Percentiles rank a stretch among this genome's conserved stretches.
Conservation (phyloP, 768 basidiomycete genomes). For the Cystofilobasidium ferigula region DNA sequence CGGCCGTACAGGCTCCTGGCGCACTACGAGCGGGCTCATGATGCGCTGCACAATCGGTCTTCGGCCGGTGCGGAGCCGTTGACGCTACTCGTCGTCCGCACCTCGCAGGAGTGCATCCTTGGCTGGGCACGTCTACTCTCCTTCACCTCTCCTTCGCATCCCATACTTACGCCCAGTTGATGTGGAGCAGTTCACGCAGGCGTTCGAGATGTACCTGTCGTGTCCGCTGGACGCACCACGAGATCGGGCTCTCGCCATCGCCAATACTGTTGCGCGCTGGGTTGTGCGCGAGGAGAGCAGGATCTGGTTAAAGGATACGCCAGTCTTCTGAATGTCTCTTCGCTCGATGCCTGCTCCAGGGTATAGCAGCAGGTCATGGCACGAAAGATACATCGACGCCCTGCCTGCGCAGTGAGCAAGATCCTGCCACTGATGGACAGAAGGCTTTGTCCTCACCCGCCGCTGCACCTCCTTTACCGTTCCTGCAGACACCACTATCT, state of each 20-base stretch:
- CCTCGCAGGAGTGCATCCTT: slow-evolving; percentile 75
- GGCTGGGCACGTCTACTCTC: slow-evolving; percentile 79
- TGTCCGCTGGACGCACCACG: slow-evolving; percentile 76
- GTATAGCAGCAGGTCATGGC: too few relatives aligned
- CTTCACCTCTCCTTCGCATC: background rate
- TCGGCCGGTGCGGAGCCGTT: slow-evolving; percentile 60
- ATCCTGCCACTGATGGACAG: too few relatives aligned
- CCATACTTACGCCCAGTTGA: background rate
- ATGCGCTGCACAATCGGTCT: slow-evolving; percentile 80
- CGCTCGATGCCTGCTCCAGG: too few relatives aligned
- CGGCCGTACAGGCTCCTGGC: slow-evolving; percentile 55
- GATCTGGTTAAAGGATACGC: slow-evolving; percentile 77
- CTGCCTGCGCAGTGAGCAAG: too few relatives aligned
- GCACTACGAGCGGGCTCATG: slow-evolving; percentile 76
- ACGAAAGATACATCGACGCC: too few relatives aligned
- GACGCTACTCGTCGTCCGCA: slow-evolving; percentile 76
- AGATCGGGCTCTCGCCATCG: slow-evolving; percentile 72
- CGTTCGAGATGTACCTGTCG: slow-evolving; percentile 80
- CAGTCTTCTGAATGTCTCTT: slow-evolving; percentile 73
- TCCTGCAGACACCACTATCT: too few relatives aligned
- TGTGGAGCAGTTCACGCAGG: slow-evolving; percentile 64
- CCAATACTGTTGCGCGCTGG: slow-evolving; percentile 82
- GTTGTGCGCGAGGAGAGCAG: slow-evolving; percentile 73
- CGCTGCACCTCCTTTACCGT: too few relatives aligned
- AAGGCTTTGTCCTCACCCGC: too few relatives aligned